Conservation (phyloP, 176 grass and related monocot genomes). For the Hordeum vulgare region MorexV3_pseudomolecules_assembly NC_058521.1:38657672-38658171, state of each 20-base stretch:
- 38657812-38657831: slow-evolving; percentile 1
- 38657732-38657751: not conserved
- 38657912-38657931: slow-evolving; percentile 24
- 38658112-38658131: not conserved
- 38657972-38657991: not conserved
- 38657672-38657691: slow-evolving; percentile 37
- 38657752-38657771: not conserved
- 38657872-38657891: slow-evolving; percentile 40
- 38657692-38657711: slow-evolving; percentile 7
- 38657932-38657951: not conserved
- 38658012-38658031: not conserved
- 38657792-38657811: not conserved
- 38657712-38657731: slow-evolving; percentile 20
- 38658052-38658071: not conserved
- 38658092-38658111: not conserved
- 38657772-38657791: slow-evolving; percentile 2
- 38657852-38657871: slow-evolving; percentile 23
- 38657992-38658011: not conserved
- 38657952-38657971: not conserved
- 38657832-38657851: slow-evolving; percentile 28
- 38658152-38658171: not conserved
- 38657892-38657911: slow-evolving; percentile 31
- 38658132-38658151: not conserved
- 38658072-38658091: not conserved
- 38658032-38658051: not conserved